Evolutionary conservation across 1,139 yeast species (phyloP), one percentile per base, ranked within the genome.

Genomic region (Torulaspora pretoriensis): DNA sequence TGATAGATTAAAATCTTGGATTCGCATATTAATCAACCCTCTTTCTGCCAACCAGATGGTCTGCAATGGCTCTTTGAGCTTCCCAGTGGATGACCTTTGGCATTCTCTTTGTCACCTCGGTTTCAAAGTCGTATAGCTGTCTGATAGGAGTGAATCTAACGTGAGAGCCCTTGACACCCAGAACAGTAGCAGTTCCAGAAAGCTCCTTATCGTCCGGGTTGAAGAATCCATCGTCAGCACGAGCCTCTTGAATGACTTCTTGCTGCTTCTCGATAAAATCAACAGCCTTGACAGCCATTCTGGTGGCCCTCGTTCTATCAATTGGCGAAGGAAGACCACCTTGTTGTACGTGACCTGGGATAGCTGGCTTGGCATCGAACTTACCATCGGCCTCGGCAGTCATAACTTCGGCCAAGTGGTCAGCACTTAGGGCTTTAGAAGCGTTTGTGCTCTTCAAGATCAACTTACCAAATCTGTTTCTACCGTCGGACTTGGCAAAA

Each of bases 71-170:
- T 62, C 95, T 77, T 47, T 83, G 70, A 36, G 72, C 73, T 44
- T 74, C 72, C 98, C 98, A 92, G 67, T 85, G 88, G 38, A 89
- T 83, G 52, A 74, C 73, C 73, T 86, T 89, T 53, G 97, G 96
- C 79, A 92, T 83, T 72, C 98, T 83, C 65, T 72, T 79, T 23
- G 70, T 73, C 42, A 84, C 68, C 56, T 85, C 88, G 14, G 98
- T 88, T 67, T 92, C 97, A 59, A 73, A 81, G 63, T 88, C 95
- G 69, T 84, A 89, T 56, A 92, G 74, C 51, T 77, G 78, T 61
- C 85, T 75, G 47, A 92, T 76, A 4, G 92, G 74, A 8, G 87
- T 75, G 70, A 86, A 88, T 51, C 68, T 78, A 60, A 90, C 73
- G 61, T 84, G 87, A 8, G 95, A 81, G 32, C 87, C 80, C 62